Conservation (phyloP, 2,329 filamentous ascomycete genomes). For the Diaporthe sp. region DNA sequence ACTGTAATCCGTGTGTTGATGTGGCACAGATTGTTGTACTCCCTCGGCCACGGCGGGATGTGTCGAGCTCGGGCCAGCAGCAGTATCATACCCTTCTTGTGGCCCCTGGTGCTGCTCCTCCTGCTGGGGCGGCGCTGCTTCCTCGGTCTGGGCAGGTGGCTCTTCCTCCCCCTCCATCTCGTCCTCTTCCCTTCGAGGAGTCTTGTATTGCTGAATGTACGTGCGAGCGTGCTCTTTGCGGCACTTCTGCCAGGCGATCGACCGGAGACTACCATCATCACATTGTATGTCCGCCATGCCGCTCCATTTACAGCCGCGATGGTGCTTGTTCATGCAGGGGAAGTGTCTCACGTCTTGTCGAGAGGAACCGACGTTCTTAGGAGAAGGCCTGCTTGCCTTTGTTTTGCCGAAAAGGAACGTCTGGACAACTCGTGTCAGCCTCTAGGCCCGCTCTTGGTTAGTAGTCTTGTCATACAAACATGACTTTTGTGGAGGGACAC, state of each 20-base stretch:
- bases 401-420: too few relatives aligned
- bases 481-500: not conserved
- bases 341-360: not conserved
- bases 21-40: not conserved
- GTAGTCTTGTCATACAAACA: not conserved
- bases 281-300: not conserved
- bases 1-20: not conserved
- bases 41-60: not conserved
- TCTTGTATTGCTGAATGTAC: not conserved
- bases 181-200: not conserved
- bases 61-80: not conserved
- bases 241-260: not conserved
- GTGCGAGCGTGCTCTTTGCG: not conserved
- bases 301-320: not conserved
- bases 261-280: fast-evolving
- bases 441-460: not conserved
- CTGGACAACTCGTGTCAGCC: not conserved
- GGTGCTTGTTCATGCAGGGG: not conserved
- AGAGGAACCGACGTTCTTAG: too few relatives aligned
- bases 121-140: not conserved
- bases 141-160: not conserved
- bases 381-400: too few relatives aligned
- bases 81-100: not conserved
- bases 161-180: not conserved
- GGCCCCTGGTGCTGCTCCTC: not conserved